Evolutionary conservation across 306 rosid genomes (phyloP).

Genomic region (Cucurbita argyrosperma): DNA sequence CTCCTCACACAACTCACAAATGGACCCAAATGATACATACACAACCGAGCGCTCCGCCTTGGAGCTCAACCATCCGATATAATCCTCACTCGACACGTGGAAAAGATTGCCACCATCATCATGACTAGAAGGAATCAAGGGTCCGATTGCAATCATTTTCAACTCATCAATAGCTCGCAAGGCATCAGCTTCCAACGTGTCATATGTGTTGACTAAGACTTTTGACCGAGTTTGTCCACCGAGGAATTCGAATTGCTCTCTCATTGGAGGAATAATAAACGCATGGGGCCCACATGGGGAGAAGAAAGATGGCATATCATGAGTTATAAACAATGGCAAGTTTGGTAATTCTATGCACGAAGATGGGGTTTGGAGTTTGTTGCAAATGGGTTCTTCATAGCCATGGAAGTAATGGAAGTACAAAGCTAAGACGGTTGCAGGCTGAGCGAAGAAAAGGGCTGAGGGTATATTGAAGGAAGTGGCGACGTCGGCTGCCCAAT

Average conservation of each 20-base stretch:
- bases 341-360: constrained; percentile 8
- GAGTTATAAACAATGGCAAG: constrained; percentile 8
- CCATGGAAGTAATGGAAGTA: constrained; percentile 26
- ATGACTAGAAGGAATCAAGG: neutral
- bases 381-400: neutral
- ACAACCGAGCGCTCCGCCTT: constrained; percentile 6
- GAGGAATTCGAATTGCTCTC: constrained; percentile 6
- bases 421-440: constrained; percentile 22
- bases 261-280: neutral
- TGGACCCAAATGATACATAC: constrained; percentile 23
- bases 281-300: neutral
- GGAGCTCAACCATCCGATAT: constrained; percentile 14
- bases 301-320: constrained; percentile 24
- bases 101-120: neutral
- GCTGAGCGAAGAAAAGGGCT: constrained; percentile 21
- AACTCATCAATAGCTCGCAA: constrained; percentile 1
- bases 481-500: constrained; percentile 27
- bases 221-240: neutral
- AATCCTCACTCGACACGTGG: neutral
- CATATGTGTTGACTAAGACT: constrained; percentile 18
- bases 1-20: neutral
- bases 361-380: neutral
- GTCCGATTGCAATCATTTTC: constrained; percentile 17
- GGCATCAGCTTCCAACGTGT: constrained; percentile 17
- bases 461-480: constrained; percentile 16